phyloP scores from a whole-genome alignment of 345 rosid genomes.

The Garcia nutans region DNA sequence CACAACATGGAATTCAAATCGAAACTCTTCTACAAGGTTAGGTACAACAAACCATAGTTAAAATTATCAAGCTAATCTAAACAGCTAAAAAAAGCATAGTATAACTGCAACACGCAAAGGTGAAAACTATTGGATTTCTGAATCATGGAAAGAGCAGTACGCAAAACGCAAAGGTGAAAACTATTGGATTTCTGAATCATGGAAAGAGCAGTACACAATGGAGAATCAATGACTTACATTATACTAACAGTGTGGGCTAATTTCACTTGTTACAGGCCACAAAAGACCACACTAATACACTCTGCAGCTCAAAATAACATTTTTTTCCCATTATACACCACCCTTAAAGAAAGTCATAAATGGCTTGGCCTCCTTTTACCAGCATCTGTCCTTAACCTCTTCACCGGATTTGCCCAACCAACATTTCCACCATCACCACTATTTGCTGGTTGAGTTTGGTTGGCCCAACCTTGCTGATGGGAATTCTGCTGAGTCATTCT shows the following conservation, averaged over 20 bases:
- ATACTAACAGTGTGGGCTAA: constrained; percentile 29
- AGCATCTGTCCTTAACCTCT: constrained; percentile 89
- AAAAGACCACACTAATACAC: constrained; percentile 23
- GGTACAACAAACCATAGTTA: no score
- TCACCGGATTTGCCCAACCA: constrained; percentile 99
- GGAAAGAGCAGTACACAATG: constrained; percentile 28
- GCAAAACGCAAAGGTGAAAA: constrained; percentile 23
- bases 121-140: constrained; percentile 26
- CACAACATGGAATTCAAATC: no score
- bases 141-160: constrained; percentile 24
- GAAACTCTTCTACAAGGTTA: no score
- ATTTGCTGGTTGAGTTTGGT: constrained; percentile 59
- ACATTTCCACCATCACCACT: constrained; percentile 67
- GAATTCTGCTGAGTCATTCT: constrained; percentile 43
- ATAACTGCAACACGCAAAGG: constrained; percentile 28
- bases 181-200: constrained; percentile 29
- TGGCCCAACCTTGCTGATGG: constrained; percentile 73
- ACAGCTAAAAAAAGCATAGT: not conserved
- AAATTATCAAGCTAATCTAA: no score
- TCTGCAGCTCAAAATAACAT: constrained; percentile 18
- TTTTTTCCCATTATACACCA: constrained; percentile 21
- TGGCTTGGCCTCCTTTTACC: constrained; percentile 93
- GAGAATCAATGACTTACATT: constrained; percentile 35
- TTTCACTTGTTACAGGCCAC: constrained; percentile 31
- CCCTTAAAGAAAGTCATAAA: constrained; percentile 39